Conservation (phyloP, 164 flowering plant species). For the Vitis rotundifolia region DNA sequence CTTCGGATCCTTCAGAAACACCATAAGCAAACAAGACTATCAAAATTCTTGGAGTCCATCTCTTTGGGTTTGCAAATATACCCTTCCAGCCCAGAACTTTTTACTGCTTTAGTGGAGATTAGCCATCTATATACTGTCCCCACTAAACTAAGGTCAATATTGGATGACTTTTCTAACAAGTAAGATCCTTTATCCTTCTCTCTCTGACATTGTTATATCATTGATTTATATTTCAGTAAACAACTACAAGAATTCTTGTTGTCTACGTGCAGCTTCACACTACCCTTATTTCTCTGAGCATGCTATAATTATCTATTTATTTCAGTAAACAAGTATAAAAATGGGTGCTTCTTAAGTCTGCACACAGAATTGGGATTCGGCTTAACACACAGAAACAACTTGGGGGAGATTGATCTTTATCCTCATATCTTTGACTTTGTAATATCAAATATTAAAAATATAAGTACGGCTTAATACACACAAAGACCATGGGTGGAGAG, state of each 20-base stretch:
- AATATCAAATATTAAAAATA: too few species aligned
- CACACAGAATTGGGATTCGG: too few species aligned
- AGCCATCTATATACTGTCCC: conserved; percentile 66
- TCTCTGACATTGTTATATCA: not conserved
- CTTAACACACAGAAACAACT: too few species aligned
- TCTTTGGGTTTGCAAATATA: conserved; percentile 73
- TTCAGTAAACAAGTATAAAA: not conserved
- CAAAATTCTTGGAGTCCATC: conserved; percentile 56
- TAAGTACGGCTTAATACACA: too few species aligned
- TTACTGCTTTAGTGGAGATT: conserved; percentile 50
- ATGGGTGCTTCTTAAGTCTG: too few species aligned
- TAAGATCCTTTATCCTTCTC: conserved; percentile 31
- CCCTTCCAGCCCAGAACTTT: conserved; percentile 70
- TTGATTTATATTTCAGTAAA: not conserved
- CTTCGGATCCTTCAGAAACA: conserved; percentile 62
- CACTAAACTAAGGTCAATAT: conserved; percentile 67
- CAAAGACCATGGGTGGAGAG: not conserved
- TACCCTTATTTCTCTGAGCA: too few species aligned
- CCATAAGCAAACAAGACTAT: conserved; percentile 32
- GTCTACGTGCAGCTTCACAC: too few species aligned
- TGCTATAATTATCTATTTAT: not conserved
- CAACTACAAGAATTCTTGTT: not conserved
- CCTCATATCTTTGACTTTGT: too few species aligned
- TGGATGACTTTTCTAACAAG: conserved; percentile 73
- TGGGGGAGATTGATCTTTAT: too few species aligned